Conservation (phyloP, 139 green algal species). For the Chlorella sorokiniana region DNA sequence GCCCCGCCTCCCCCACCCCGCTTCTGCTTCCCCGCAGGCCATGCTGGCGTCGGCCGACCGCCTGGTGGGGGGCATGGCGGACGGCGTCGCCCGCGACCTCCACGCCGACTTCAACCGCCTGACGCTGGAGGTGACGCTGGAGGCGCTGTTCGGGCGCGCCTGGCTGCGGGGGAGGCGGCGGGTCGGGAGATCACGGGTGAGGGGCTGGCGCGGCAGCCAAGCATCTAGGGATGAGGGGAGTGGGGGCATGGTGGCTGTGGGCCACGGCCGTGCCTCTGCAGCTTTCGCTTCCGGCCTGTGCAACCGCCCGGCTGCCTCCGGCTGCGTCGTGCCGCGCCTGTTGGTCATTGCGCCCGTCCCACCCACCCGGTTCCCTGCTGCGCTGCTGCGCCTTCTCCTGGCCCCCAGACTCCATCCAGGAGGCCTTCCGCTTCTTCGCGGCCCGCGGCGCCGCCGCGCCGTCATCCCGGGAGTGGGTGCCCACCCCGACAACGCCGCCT, state of each 20-base stretch:
- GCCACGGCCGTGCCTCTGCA: too few species aligned
- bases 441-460: conserved; percentile 29
- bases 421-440: conserved; percentile 81
- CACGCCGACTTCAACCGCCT: conserved; percentile 89
- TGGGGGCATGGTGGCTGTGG: too few species aligned
- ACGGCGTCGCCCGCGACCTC: conserved; percentile 48
- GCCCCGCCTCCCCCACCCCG: background rate
- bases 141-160: conserved; percentile 78
- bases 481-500: conserved; percentile 81
- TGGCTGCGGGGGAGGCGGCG: conserved; percentile 10
- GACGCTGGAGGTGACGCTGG: conserved; percentile 77
- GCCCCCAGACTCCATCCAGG: conserved; percentile 41
- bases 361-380: too few species aligned
- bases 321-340: too few species aligned
- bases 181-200: conserved; percentile 33
- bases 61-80: conserved; percentile 48
- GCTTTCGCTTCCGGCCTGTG: too few species aligned
- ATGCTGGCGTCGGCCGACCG: conserved; percentile 62
- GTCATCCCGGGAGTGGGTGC: conserved; percentile 50
- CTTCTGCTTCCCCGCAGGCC: background rate
- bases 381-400: background rate
- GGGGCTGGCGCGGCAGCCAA: too few species aligned
- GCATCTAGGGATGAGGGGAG: background rate
- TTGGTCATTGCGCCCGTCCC: too few species aligned
- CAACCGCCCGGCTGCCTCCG: too few species aligned